A percentile compares a stretch with the other conserved stretches of the same genome.
Evolutionary conservation across 305 asterid genomes (phyloP).

Genomic region (Solanum hybrid): DNA sequence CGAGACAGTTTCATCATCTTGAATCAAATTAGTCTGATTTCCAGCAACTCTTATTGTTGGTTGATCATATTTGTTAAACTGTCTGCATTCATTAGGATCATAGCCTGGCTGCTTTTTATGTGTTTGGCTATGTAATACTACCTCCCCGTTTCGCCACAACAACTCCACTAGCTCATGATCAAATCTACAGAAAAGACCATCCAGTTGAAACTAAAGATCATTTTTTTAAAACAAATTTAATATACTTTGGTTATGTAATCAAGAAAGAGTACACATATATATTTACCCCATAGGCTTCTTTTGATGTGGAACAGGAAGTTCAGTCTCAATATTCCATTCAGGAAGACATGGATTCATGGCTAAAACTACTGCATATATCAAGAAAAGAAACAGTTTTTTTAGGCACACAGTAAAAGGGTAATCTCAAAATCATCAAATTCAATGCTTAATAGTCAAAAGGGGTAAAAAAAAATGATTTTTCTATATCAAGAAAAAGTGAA

Average conservation of each 20-base stretch:
- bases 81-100: conserved; percentile 24
- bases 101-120: conserved; percentile 23
- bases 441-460: background rate
- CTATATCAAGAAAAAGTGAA: background rate
- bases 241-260: background rate
- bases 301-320: conserved; percentile 28
- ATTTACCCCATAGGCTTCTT: conserved; percentile 45
- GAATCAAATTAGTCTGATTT: conserved; percentile 31
- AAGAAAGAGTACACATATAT: background rate
- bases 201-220: background rate
- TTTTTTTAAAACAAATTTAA: background rate
- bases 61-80: conserved; percentile 15
- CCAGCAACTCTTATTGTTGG: conserved; percentile 4
- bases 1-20: conserved; percentile 40
- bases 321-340: conserved; percentile 54
- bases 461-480: background rate
- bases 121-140: conserved; percentile 47
- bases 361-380: conserved; percentile 6
- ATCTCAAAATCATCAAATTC: background rate
- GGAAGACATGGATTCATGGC: conserved; percentile 52
- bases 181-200: conserved; percentile 12
- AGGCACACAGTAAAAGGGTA: background rate
- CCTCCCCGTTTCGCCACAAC: conserved; percentile 70
- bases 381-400: background rate
- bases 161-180: conserved; percentile 60